Evolutionary conservation across 139 green algal genomes (phyloP), one percentile per base, ranked within the genome.

Genomic region (Chlamydomonas sp.): DNA sequence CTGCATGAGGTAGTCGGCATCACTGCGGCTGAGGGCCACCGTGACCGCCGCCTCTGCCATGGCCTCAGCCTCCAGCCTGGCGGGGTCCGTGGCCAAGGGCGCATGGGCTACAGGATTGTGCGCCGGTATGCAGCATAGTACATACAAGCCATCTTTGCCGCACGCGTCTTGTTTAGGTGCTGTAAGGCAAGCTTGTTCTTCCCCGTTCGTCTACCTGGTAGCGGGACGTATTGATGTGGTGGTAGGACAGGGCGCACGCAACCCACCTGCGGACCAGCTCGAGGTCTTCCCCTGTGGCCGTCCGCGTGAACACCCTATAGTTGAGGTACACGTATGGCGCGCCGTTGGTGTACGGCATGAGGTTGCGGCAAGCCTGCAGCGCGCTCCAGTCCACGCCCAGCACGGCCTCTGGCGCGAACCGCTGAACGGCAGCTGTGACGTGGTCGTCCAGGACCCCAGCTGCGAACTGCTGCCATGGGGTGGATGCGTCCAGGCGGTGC

Each of bases 341-440:
- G 79, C 92, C 16, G 88, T 95, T 12, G 89, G 88, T 60, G 87
- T 77, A 79, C 93, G 95, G 59, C 95, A 84, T 12, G 90, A 92
- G 64, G 61, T 63, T 64, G 1, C 91, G 75, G 71, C 90, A 96
- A 0, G 92, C 85, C 0, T 17, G 78, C 85, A 93, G 80, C 3
- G 89, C 86, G 49, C 90, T 91, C 93, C 93, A 97, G 84, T 97
- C 95, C 16, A 97, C 93, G 0, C 84, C 93, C 14, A 97, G 78
- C 8, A 93, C 83, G 12, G 91, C 92, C 2, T 93, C 67, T 0
- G 93, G 85, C 5, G 16, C 16, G 64, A 96, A 97, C 57, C 64
- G 49, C 4, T 59, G 17, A 16, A 96, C 91, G 61, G 72, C 68
- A 59, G 75, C 12, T 9, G 72, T 60, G 3, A 94, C 17, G 0